A percentile compares a stretch with the other conserved stretches of the same genome.
Evolutionary conservation across 148 eudicot species (phyloP).

Genomic region (Vaccinium myrtillus): DNA sequence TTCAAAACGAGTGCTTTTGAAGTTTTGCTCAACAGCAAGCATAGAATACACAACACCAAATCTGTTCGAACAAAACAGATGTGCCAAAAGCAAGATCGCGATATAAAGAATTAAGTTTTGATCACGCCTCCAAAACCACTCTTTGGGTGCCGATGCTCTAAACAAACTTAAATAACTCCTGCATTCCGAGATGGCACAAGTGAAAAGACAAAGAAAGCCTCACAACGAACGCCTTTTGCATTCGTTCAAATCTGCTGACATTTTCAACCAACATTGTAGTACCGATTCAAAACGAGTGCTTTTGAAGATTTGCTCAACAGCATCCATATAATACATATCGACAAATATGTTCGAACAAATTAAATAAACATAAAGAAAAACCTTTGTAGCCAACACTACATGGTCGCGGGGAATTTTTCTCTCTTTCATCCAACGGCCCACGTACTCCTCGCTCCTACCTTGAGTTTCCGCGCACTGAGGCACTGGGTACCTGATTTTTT

Average conservation of each 20-base stretch:
- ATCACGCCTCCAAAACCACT: background rate
- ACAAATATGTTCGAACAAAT: background rate
- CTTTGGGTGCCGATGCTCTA: background rate
- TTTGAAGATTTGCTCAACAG: background rate
- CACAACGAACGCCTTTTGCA: background rate
- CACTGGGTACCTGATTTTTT: conserved; percentile 72
- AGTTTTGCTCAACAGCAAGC: background rate
- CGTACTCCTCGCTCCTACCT: conserved; percentile 81
- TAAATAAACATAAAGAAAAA: conserved; percentile 4
- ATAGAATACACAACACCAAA: background rate
- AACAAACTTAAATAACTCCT: background rate
- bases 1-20: background rate
- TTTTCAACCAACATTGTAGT: background rate
- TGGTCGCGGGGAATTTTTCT: conserved; percentile 56
- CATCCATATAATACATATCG: background rate
- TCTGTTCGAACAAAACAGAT: background rate
- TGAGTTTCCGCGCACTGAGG: conserved; percentile 83
- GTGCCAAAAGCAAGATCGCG: background rate
- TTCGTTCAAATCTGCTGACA: background rate
- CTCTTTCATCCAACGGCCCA: conserved; percentile 78
- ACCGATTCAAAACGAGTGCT: background rate
- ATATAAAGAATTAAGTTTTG: background rate
- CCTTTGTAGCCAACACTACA: conserved; percentile 78
- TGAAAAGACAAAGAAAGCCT: background rate
- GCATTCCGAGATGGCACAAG: background rate